These are phyloP conservation scores for Agrocybe praecox DNA, from an alignment of 768 basidiomycete genomes.

Conservation along the genomic window DNA sequence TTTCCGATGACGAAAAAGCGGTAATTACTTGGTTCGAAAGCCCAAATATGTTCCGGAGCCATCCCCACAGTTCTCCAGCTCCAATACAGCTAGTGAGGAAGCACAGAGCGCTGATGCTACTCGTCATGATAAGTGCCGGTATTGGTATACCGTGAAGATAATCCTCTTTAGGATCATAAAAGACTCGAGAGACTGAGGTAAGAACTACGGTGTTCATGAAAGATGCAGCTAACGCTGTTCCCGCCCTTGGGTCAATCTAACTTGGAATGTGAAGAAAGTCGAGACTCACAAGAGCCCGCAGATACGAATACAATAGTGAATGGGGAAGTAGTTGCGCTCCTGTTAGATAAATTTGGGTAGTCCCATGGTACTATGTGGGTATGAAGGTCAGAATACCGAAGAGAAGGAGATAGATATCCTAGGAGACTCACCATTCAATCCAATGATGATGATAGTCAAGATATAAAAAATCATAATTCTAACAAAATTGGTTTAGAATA, in stretches of 20 bases:
- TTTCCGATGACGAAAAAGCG: neutral
- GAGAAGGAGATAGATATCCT: too few species aligned
- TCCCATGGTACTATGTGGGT: conserved; percentile 62
- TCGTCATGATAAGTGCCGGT: conserved; percentile 68
- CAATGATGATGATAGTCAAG: conserved; percentile 75
- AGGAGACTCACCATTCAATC: conserved; percentile 63
- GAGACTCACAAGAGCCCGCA: conserved; percentile 59
- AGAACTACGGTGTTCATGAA: conserved; percentile 88
- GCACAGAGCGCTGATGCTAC: conserved; percentile 74
- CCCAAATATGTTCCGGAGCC: conserved; percentile 88
- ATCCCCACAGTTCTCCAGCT: conserved; percentile 75
- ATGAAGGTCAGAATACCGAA: neutral
- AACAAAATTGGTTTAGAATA: conserved; percentile 4
- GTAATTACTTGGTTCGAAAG: conserved; percentile 76
- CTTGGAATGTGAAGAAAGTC: too few species aligned
- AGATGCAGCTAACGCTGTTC: conserved; percentile 67
- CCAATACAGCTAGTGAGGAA: conserved; percentile 80
- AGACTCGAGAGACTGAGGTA: conserved; percentile 77
- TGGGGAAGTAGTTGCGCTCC: conserved; percentile 75
- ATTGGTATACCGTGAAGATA: conserved; percentile 84
- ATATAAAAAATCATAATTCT: conserved; percentile 87
- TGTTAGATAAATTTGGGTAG: conserved; percentile 76
- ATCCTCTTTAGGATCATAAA: too few species aligned
- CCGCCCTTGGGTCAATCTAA: too few species aligned
- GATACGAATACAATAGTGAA: conserved; percentile 84